A percentile compares a stretch with the other conserved stretches of the same genome.
Evolutionary conservation across 2,329 filamentous ascomycete species (phyloP).

Genomic region (Trichoderma sp.): DNA sequence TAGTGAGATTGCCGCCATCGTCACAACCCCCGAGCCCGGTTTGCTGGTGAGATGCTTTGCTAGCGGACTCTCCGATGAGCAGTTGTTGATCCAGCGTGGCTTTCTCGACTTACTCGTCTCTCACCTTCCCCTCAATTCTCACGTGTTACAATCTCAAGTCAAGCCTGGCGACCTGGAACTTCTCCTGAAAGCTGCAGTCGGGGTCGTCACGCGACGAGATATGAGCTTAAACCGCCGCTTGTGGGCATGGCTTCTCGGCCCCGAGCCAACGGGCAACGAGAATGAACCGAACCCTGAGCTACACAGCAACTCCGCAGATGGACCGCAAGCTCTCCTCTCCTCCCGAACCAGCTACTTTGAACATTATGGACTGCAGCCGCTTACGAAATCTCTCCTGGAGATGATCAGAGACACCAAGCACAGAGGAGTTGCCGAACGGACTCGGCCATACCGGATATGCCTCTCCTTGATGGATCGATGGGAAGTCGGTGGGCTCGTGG

Average conservation of each 20-base stretch:
- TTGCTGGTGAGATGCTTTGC: slow-evolving; percentile 89
- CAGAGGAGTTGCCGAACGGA: slow-evolving; percentile 60
- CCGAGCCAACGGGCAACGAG: slow-evolving; percentile 59
- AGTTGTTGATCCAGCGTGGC: slow-evolving; percentile 88
- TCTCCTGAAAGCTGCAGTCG: slow-evolving; percentile 78
- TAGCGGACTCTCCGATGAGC: slow-evolving; percentile 82
- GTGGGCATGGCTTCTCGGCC: slow-evolving; percentile 96
- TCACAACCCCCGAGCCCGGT: slow-evolving; percentile 87
- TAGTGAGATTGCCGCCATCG: slow-evolving; percentile 62
- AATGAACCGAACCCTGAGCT: slow-evolving; percentile 52
- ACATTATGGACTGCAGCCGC: slow-evolving; percentile 70
- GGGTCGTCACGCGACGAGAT: slow-evolving; percentile 84
- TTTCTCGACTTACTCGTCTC: slow-evolving; percentile 92
- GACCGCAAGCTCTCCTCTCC: slow-evolving; percentile 50
- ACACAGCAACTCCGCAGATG: slow-evolving; percentile 47
- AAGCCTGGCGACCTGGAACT: slow-evolving; percentile 76
- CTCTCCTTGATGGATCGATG: slow-evolving; percentile 96
- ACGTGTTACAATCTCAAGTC: slow-evolving; percentile 74
- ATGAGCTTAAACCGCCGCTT: slow-evolving; percentile 95
- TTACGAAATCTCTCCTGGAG: slow-evolving; percentile 73
- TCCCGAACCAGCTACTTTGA: slow-evolving; percentile 81
- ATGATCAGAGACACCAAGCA: slow-evolving; percentile 63
- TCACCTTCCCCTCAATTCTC: slow-evolving; percentile 81
- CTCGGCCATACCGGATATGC: slow-evolving; percentile 86
- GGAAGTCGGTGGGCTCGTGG: slow-evolving; percentile 90